Evolutionary conservation across 2,329 filamentous ascomycete species (phyloP).

Genomic region (Microdochium nivale): DNA sequence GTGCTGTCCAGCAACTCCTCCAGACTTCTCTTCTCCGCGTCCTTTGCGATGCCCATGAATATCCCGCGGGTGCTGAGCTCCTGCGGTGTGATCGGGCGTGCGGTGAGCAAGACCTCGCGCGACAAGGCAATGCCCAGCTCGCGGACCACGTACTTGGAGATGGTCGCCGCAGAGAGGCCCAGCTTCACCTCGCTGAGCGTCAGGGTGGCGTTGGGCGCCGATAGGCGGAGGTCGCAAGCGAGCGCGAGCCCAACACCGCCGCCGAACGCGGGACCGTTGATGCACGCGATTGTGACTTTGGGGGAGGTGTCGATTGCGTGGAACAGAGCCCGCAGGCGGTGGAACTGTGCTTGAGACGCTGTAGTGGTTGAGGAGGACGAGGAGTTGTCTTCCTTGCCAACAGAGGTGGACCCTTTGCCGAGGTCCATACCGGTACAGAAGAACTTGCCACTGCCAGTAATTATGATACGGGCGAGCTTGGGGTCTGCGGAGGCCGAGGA

Average conservation of each 20-base stretch:
- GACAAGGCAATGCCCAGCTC: constrained; percentile 27
- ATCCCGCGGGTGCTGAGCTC: constrained; percentile 13
- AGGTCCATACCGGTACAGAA: constrained; percentile 34
- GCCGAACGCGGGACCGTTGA: constrained; percentile 33
- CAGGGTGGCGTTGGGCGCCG: constrained; percentile 8
- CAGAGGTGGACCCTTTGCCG: constrained; percentile 4
- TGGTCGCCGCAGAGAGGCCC: constrained; percentile 25
- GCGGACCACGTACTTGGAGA: constrained; percentile 28
- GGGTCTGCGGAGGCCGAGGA: constrained; percentile 11
- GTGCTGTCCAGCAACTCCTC: constrained; percentile 12
- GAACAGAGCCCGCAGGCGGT: constrained; percentile 18
- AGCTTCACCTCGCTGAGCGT: constrained; percentile 31
- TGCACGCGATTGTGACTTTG: constrained; percentile 29
- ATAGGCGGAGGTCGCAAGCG: constrained; percentile 28
- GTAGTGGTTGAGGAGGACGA: not conserved
- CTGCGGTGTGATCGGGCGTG: constrained; percentile 9
- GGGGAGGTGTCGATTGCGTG: constrained; percentile 26
- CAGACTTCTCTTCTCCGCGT: constrained; percentile 11
- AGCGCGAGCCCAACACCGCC: constrained; percentile 34
- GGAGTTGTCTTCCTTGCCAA: not conserved
- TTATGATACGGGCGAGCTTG: constrained; percentile 22
- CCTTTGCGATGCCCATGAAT: constrained; percentile 2
- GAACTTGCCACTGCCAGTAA: constrained; percentile 25
- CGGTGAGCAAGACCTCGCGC: constrained; percentile 27
- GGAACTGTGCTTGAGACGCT: not conserved